A percentile compares a stretch with the other conserved stretches of the same genome.
phyloP scores from a whole-genome alignment of 352 stramenopile species.

The Plasmopara halstedii region DNA sequence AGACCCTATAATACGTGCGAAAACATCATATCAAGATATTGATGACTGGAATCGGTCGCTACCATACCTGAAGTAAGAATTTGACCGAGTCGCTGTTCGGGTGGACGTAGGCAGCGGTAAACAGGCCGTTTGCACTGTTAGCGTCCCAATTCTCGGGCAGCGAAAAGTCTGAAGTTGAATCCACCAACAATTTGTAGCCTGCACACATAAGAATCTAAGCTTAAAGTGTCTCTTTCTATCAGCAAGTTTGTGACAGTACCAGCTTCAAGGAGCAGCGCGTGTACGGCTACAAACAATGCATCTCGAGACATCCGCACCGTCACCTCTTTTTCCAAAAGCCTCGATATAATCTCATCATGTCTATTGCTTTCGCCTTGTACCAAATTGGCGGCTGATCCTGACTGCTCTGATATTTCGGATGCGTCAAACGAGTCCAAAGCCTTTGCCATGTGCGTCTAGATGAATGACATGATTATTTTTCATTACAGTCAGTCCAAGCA shows the following conservation, averaged over 20 bases:
- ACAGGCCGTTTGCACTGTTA: constrained; percentile 53
- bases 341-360: constrained; percentile 34
- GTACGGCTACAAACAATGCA: constrained; percentile 60
- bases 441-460: constrained; percentile 61
- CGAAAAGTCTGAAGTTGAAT: constrained; percentile 17
- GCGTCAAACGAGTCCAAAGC: constrained; percentile 44
- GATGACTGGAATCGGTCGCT: neutral
- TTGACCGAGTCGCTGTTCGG: constrained; percentile 35
- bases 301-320: constrained; percentile 44
- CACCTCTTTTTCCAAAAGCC: constrained; percentile 38
- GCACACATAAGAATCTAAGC: neutral
- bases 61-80: constrained; percentile 56
- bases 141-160: constrained; percentile 51
- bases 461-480: constrained; percentile 2
- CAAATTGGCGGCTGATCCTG: neutral
- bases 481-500: too few species aligned
- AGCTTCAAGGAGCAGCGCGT: constrained; percentile 60
- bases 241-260: constrained; percentile 25
- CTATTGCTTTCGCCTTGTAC: constrained; percentile 19
- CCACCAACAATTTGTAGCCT: constrained; percentile 37
- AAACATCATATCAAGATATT: neutral
- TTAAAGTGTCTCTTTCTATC: neutral
- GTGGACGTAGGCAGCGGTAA: constrained; percentile 49
- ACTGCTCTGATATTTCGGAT: constrained; percentile 2
- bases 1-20: constrained; percentile 36